phyloP scores from a whole-genome alignment of 257 asterid species.

The Galeopsis tetrahit region DNA sequence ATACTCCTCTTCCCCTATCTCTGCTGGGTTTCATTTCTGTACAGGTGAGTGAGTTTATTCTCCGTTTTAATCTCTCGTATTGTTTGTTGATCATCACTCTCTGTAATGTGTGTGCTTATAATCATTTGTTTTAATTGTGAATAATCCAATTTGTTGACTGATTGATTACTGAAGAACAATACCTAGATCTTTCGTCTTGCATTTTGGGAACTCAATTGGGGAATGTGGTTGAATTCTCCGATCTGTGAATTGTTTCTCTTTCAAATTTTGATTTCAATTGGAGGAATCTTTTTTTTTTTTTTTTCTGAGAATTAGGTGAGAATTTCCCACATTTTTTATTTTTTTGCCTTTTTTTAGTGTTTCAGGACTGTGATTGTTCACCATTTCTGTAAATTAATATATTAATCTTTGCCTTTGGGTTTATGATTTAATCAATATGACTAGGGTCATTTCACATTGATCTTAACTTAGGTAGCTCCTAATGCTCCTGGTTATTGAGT shows the following conservation, averaged over 20 bases:
- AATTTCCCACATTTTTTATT: constrained; percentile 24
- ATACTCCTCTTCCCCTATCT: neutral
- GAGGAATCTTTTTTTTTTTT: constrained; percentile 31
- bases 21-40: constrained; percentile 9
- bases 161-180: neutral
- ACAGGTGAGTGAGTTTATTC: constrained; percentile 19
- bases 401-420: constrained; percentile 17
- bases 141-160: neutral
- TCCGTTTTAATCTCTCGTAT: neutral
- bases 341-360: neutral
- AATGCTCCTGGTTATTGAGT: constrained; percentile 21
- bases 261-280: constrained; percentile 21
- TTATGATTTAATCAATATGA: neutral
- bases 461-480: constrained; percentile 6
- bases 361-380: neutral
- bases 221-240: constrained; percentile 28
- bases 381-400: constrained; percentile 7
- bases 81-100: constrained; percentile 24
- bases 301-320: constrained; percentile 27
- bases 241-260: constrained; percentile 31
- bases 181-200: constrained; percentile 24
- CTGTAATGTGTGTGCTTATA: constrained; percentile 30
- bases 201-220: constrained; percentile 21
- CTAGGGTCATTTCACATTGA: constrained; percentile 20
- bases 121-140: constrained; percentile 16